These are phyloP conservation scores for Fusarium lyarnte DNA, from an alignment of 2,329 filamentous ascomycete species.

Conservation along the genomic window DNA sequence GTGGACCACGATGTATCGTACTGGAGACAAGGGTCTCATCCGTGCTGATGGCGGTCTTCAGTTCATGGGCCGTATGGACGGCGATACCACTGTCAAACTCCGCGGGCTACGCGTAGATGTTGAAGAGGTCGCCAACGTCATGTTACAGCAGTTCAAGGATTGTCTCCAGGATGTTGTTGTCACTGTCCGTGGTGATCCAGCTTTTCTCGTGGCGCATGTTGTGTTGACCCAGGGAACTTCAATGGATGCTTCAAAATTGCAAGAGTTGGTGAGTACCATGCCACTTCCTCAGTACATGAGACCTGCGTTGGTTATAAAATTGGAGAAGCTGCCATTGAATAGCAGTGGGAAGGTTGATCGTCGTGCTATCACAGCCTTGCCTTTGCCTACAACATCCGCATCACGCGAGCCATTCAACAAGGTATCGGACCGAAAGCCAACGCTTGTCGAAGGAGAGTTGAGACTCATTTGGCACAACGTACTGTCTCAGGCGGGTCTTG, in stretches of 20 bases:
- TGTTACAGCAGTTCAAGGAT: background rate
- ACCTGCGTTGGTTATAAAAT: background rate
- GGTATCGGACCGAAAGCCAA: background rate
- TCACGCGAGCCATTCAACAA: background rate
- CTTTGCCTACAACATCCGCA: background rate
- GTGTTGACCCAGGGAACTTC: accelerated
- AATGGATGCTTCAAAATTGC: accelerated
- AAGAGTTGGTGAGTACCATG: accelerated
- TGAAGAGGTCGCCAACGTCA: background rate
- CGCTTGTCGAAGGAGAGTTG: background rate
- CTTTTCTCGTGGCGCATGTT: background rate
- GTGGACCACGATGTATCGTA: background rate
- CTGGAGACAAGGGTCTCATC: background rate
- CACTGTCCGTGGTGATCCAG: background rate
- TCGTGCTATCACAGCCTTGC: background rate
- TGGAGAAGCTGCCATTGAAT: background rate
- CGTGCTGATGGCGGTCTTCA: background rate
- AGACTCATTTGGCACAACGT: background rate
- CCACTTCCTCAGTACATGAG: conserved; percentile 1
- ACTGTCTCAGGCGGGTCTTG: background rate
- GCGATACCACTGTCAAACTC: background rate
- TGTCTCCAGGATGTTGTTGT: background rate
- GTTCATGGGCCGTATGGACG: background rate
- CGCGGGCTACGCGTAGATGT: background rate
- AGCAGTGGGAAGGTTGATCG: background rate